A percentile compares a stretch with the other conserved stretches of the same genome.
Evolutionary conservation across 2,329 filamentous ascomycete genomes (phyloP).

Genomic region (Penicillium sp.): DNA sequence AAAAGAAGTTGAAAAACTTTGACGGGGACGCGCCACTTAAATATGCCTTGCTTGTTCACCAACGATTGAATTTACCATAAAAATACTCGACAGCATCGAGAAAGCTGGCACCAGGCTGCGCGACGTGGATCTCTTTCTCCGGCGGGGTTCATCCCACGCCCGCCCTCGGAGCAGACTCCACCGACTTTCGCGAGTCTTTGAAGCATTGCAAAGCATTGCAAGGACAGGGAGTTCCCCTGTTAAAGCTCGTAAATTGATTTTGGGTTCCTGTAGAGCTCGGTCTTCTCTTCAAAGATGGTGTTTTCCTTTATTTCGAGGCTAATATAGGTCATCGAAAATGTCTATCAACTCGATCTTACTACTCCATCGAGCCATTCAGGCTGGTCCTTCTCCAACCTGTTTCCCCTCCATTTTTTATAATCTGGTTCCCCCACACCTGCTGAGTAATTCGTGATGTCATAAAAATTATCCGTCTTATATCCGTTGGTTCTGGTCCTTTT

Average conservation of each 20-base stretch:
- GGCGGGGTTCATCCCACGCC: constrained; percentile 8
- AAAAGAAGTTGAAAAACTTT: constrained; percentile 18
- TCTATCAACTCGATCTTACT: neutral
- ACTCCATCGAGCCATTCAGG: neutral
- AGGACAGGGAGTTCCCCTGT: neutral
- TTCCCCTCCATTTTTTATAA: neutral
- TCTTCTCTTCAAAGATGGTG: neutral
- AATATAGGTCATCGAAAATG: neutral
- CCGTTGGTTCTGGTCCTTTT: constrained; percentile 3
- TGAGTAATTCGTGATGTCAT: constrained; percentile 22
- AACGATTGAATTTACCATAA: neutral
- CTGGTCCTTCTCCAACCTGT: neutral
- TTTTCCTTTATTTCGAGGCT: neutral
- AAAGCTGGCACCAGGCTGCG: neutral
- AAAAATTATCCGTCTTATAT: constrained; percentile 18
- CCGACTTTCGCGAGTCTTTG: constrained; percentile 19
- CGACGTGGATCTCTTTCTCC: neutral
- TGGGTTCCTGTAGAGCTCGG: neutral
- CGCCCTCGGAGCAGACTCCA: constrained; percentile 32
- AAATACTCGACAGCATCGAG: neutral
- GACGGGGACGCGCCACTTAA: constrained; percentile 1
- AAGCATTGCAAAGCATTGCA: neutral
- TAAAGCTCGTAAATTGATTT: neutral
- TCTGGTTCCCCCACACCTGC: neutral
- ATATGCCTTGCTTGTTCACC: neutral